phyloP scores from a whole-genome alignment of 2,329 filamentous ascomycete species.

The Aspergillus glaucus region DNA sequence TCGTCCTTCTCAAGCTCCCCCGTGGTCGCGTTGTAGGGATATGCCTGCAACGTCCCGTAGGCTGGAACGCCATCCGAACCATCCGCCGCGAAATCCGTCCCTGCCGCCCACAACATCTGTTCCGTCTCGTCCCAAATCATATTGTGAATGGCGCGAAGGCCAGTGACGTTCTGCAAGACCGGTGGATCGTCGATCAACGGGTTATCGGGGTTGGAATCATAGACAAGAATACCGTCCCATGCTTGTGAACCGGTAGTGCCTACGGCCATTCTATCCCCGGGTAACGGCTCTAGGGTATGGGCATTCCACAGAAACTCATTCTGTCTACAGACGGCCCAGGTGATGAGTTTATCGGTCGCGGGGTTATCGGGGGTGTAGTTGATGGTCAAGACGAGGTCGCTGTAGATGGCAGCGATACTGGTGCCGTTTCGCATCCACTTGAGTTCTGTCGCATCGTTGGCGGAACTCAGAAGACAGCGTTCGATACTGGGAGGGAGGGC shows the following conservation, averaged over 20 bases:
- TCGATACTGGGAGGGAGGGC: conserved; percentile 9
- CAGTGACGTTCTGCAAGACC: conserved; percentile 17
- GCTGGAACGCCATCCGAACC: conserved; percentile 16
- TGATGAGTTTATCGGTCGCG: conserved; percentile 17
- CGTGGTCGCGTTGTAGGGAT: conserved; percentile 15
- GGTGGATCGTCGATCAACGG: conserved; percentile 15
- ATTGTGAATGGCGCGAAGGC: conserved; percentile 17
- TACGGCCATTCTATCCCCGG: conserved; percentile 15
- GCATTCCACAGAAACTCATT: conserved; percentile 16
- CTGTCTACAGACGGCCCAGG: conserved; percentile 16
- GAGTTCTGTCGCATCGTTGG: conserved; percentile 20
- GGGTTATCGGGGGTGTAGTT: conserved; percentile 18
- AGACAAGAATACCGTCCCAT: conserved; percentile 20
- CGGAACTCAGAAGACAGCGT: conserved; percentile 12
- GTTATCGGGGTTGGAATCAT: conserved; percentile 12
- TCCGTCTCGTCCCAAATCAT: conserved; percentile 21
- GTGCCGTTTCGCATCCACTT: conserved; percentile 18
- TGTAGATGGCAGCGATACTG: conserved; percentile 17
- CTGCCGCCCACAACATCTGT: conserved; percentile 18
- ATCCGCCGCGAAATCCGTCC: conserved; percentile 18
- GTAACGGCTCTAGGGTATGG: conserved; percentile 16
- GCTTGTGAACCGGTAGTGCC: conserved; percentile 17
- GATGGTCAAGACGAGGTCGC: conserved; percentile 15
- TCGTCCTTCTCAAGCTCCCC: conserved; percentile 11
- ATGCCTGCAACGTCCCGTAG: conserved; percentile 14